Base-by-base conservation (phyloP, 192 early-diverging fungal species). In the Rhizoclosmatium sp. region DNA sequence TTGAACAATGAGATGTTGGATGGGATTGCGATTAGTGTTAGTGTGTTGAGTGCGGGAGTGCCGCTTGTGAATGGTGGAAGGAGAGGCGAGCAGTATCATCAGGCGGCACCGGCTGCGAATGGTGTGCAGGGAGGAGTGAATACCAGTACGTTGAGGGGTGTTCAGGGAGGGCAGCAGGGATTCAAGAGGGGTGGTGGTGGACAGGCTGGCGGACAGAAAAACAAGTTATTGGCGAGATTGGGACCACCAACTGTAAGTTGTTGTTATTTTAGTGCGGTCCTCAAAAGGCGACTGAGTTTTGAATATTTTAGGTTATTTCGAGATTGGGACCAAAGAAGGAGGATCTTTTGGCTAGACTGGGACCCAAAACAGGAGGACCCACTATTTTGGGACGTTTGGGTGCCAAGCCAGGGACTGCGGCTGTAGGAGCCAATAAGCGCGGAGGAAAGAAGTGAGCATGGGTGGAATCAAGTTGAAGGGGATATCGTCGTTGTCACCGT, bases 251-350 rank as follows among this genome's bases (percentile, higher is more conserved):
- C 72, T 41, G 72, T 75, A 44, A 21, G 56, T 49, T 62, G 19
- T 19, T 42, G 42, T 61, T 61, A 5, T 74, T 61, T 75, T 10
- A 49, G 4, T 10, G 2, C 23, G 39, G 47, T 2, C 1, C 44
- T 42, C 44, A n/a, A 54, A 72, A 72, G 31, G 31, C 31, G 31
- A 31, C 31, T 31, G 31, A 31, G 31, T 0, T 31, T 31, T 31
- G 62, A 0, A 31, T 31, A 7, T 3, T 62, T 42, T 23, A 75
- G 72, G 72, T 75, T 16, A 9, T 75, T 45, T 4, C 59, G 7
- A 16, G 72, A 14, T 59, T 75, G 3, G 72, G 72, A 46, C 72
- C 72, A 45, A 75, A 75, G 59, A 75, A 75, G 47, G 72, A 62
- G 4, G 72, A 75, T 40, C 10, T 75, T 21, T 42, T 75, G 59